Conservation (phyloP, 257 asterid genomes). For the Mentha longifolia region DNA sequence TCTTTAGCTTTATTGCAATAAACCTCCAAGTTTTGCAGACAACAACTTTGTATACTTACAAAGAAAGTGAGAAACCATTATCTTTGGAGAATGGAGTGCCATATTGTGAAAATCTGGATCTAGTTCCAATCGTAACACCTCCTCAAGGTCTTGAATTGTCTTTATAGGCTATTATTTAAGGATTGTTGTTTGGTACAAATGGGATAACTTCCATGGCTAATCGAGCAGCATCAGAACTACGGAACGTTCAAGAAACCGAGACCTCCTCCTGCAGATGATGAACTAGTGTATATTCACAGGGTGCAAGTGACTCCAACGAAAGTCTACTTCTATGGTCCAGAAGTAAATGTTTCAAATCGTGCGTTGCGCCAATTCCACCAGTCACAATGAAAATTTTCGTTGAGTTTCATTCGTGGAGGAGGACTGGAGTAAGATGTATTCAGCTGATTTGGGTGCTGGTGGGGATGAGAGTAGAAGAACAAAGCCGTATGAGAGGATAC, state of each 20-base stretch:
- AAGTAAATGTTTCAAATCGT: slow-evolving; percentile 75
- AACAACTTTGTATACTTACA: slow-evolving; percentile 54
- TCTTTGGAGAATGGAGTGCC: too few relatives aligned
- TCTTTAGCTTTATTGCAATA: slow-evolving; percentile 56
- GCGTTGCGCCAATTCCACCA: slow-evolving; percentile 64
- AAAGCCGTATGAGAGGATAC: slow-evolving; percentile 60
- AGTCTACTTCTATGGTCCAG: slow-evolving; percentile 85
- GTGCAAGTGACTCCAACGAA: slow-evolving; percentile 82
- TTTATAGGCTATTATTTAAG: slow-evolving; percentile 64
- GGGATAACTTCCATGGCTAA: slow-evolving; percentile 87
- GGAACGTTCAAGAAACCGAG: slow-evolving; percentile 48
- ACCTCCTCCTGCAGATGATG: slow-evolving; percentile 64
- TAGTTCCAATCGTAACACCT: slow-evolving; percentile 75
- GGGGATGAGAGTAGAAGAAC: slow-evolving; percentile 41
- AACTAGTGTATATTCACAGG: slow-evolving; percentile 72
- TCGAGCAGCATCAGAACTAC: slow-evolving; percentile 49
- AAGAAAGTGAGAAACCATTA: slow-evolving; percentile 49
- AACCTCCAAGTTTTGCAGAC: slow-evolving; percentile 63
- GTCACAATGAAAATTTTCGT: slow-evolving; percentile 67
- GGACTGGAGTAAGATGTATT: slow-evolving; percentile 71
- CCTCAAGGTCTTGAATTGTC: slow-evolving; percentile 51
- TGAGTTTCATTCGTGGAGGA: slow-evolving; percentile 95
- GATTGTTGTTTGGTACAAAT: slow-evolving; percentile 68
- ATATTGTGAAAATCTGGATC: slow-evolving; percentile 41
- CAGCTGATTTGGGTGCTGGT: slow-evolving; percentile 52